These are phyloP conservation scores for Botrytis medusae DNA, from an alignment of 2,329 filamentous ascomycete genomes.

Conservation along the genomic window DNA sequence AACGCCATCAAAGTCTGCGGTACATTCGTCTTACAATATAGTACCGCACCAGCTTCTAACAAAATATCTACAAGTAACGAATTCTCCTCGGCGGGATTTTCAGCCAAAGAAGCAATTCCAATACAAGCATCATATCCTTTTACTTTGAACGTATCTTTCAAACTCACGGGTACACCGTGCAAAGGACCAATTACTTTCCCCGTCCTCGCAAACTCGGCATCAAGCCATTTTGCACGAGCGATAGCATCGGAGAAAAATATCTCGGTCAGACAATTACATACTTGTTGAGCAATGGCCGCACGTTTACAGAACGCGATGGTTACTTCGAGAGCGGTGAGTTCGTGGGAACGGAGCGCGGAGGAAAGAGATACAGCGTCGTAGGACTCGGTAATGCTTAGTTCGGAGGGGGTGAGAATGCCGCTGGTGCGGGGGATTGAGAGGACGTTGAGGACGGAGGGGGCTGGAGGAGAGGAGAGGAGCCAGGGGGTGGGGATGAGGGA, in stretches of 20 bases:
- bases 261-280: not conserved
- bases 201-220: not conserved
- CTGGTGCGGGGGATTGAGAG: not conserved
- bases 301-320: not conserved
- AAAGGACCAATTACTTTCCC: not conserved
- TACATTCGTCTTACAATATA: slow-evolving; percentile 68
- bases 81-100: not conserved
- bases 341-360: not conserved
- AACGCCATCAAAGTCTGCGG: slow-evolving; percentile 56
- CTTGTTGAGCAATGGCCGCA: not conserved
- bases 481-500: not conserved
- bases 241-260: not conserved
- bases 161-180: not conserved
- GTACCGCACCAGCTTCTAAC: not conserved
- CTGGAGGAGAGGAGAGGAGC: not conserved
- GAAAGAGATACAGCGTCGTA: not conserved
- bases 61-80: not conserved
- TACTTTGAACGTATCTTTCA: not conserved
- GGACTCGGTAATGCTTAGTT: not conserved
- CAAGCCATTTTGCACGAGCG: not conserved
- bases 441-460: not conserved
- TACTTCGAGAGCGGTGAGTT: slow-evolving; percentile 1
- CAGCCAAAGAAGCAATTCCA: not conserved
- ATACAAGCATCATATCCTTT: not conserved
- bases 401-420: not conserved